Base-by-base conservation (phyloP, 805 yeast genomes). In the Candida taoyuanica region DNA sequence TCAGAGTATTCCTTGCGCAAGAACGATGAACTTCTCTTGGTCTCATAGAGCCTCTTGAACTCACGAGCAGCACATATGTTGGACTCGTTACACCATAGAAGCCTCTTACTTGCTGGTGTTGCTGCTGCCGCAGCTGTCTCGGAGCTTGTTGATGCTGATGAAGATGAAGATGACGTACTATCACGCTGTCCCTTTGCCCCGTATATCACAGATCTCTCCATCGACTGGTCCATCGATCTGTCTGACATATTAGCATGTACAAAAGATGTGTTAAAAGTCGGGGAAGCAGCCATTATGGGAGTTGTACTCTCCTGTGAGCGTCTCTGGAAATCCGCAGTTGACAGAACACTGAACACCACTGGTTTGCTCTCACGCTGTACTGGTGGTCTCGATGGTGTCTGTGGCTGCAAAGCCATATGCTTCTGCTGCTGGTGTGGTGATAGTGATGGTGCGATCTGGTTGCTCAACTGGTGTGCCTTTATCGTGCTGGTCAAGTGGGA, bases 41-140 rank as follows among this genome's bases (percentile, higher is more conserved):
- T 13, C 12, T 32, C 36, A 12, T 29, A 40, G 3, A 46, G 28
- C n/a, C 16, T 25, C 21, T 36, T 40, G 39, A 46, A 46, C 42
- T 42, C 43, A 2, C 15, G 5, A 5, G 49, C 49, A 17, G 49
- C 49, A 19, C 23, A 12, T 2, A 42, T 24, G 27, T 46, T 46
- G 7, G 45, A 42, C 24, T 46, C 49, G 16, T 46, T 39, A 9
- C 39, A 31, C 49, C 49, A 46, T 2, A 46, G 17, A 31, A 36
- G 31, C 28, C 28, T 37, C 17, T 42, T 33, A 34, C 42, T 43
- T 21, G 24, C 24, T 21, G 11, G 7, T 21, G 7, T 21, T 21
- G 24, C 7, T 21, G 9, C 24, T 11, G 7, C 24, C 24, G 11
- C n/a, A n/a, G n/a, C n/a, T n/a, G n/a, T n/a, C n/a, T n/a, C n/a